Conservation (phyloP, 352 stramenopile species). For the Phytophthora rubi region DNA sequence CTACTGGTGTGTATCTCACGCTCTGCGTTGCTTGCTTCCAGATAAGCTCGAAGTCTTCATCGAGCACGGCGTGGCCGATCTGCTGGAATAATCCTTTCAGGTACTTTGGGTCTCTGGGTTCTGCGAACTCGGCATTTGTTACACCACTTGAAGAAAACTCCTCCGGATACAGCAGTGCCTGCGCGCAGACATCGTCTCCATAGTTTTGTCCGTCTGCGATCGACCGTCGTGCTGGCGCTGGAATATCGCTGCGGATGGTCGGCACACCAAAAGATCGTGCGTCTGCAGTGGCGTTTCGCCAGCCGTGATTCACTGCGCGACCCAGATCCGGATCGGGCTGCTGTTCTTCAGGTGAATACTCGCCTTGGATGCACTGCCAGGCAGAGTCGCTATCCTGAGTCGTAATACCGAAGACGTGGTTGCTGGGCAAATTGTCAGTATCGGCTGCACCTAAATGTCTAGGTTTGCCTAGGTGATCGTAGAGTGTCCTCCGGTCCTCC, state of each 20-base stretch:
- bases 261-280: slow-evolving; percentile 81
- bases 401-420: slow-evolving; percentile 73
- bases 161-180: slow-evolving; percentile 87
- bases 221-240: slow-evolving; percentile 66
- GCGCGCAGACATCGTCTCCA: slow-evolving; percentile 81
- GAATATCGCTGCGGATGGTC: slow-evolving; percentile 88
- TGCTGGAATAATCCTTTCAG: slow-evolving; percentile 71
- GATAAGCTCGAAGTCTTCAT: slow-evolving; percentile 75
- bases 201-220: slow-evolving; percentile 93
- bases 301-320: slow-evolving; percentile 82
- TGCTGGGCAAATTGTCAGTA: slow-evolving; percentile 39
- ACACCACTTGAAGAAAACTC: slow-evolving; percentile 84
- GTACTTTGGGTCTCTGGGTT: slow-evolving; percentile 63
- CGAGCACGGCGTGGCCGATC: slow-evolving; percentile 66
- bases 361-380: slow-evolving; percentile 82
- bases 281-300: slow-evolving; percentile 76
- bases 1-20: slow-evolving; percentile 50
- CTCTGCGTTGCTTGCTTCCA: slow-evolving; percentile 62
- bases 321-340: slow-evolving; percentile 86
- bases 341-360: slow-evolving; percentile 84
- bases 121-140: slow-evolving; percentile 84
- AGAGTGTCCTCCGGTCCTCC: slow-evolving; percentile 75
- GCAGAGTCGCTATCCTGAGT: slow-evolving; percentile 61
- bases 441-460: slow-evolving; percentile 59
- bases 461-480: slow-evolving; percentile 77